Evolutionary conservation across 345 rosid genomes (phyloP).

Genomic region (Camelina neglecta): DNA sequence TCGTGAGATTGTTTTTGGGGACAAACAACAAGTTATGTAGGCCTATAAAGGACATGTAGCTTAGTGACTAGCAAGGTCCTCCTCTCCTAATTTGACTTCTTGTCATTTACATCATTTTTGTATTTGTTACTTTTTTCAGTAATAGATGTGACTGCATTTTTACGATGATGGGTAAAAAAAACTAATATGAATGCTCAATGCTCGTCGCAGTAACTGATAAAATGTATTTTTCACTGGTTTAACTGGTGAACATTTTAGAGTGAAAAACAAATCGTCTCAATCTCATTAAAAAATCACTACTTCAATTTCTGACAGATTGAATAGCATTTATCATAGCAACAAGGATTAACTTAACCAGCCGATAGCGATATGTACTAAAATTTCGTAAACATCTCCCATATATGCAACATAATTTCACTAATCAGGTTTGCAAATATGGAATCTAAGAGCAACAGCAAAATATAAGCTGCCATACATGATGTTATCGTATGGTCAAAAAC

Average conservation of each 20-base stretch:
- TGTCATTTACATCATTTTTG: neutral
- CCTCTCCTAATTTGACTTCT: neutral
- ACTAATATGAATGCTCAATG: no score
- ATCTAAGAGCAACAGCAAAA: neutral
- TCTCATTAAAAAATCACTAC: neutral
- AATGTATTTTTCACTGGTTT: neutral
- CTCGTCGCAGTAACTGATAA: neutral
- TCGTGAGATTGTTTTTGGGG: neutral
- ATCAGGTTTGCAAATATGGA: neutral
- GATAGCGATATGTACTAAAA: neutral
- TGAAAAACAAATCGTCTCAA: neutral
- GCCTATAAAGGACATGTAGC: slow-evolving; percentile 20
- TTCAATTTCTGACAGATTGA: neutral
- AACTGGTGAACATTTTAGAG: neutral
- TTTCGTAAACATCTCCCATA: neutral
- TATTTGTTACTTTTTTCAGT: neutral
- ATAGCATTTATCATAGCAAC: neutral
- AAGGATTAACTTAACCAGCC: neutral
- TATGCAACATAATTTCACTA: neutral
- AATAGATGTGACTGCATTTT: no score
- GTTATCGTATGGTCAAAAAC: neutral
- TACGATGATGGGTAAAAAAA: neutral
- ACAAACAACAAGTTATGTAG: slow-evolving; percentile 30
- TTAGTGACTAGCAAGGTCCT: slow-evolving; percentile 9
- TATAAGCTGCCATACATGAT: neutral